Percentiles rank a stretch among this genome's conserved stretches.
These are phyloP conservation scores for Boletus reticuloceps DNA, from an alignment of 768 basidiomycete species.

Conservation along the genomic window DNA sequence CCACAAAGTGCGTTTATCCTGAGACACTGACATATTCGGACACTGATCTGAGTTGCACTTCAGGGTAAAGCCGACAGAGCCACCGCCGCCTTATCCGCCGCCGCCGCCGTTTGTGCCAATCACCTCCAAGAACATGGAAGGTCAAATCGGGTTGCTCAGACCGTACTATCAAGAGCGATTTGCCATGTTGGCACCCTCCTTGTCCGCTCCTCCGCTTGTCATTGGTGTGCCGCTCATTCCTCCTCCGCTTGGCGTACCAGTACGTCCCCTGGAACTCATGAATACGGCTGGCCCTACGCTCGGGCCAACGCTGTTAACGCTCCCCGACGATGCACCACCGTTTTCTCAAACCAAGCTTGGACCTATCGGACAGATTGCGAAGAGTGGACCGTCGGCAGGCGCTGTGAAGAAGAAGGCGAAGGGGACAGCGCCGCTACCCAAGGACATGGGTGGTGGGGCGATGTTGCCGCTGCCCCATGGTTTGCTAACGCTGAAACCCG, in stretches of 20 bases:
- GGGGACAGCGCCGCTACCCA: constrained; percentile 22
- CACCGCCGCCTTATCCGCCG: constrained; percentile 80
- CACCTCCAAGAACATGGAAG: constrained; percentile 57
- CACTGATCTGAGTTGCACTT: constrained; percentile 3
- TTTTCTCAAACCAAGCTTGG: constrained; percentile 68
- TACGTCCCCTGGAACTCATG: neutral
- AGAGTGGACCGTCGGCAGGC: constrained; percentile 42
- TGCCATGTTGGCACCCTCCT: constrained; percentile 36
- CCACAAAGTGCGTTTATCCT: constrained; percentile 46
- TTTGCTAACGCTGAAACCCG: constrained; percentile 18
- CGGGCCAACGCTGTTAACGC: constrained; percentile 28
- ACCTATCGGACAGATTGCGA: constrained; percentile 73
- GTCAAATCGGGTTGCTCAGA: constrained; percentile 84
- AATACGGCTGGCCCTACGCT: neutral
- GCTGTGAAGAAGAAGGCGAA: constrained; percentile 61
- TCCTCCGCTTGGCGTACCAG: constrained; percentile 4
- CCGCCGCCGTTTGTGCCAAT: constrained; percentile 81
- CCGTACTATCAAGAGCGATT: constrained; percentile 68
- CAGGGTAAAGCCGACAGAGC: constrained; percentile 67
- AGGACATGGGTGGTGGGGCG: constrained; percentile 20
- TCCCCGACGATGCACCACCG: constrained; percentile 65
- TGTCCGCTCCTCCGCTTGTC: constrained; percentile 16
- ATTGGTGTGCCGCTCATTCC: constrained; percentile 17
- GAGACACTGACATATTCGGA: neutral
- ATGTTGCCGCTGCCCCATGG: constrained; percentile 18